Conservation (phyloP, 2,329 filamentous ascomycete species). For the Cercospora berteroae region DNA sequence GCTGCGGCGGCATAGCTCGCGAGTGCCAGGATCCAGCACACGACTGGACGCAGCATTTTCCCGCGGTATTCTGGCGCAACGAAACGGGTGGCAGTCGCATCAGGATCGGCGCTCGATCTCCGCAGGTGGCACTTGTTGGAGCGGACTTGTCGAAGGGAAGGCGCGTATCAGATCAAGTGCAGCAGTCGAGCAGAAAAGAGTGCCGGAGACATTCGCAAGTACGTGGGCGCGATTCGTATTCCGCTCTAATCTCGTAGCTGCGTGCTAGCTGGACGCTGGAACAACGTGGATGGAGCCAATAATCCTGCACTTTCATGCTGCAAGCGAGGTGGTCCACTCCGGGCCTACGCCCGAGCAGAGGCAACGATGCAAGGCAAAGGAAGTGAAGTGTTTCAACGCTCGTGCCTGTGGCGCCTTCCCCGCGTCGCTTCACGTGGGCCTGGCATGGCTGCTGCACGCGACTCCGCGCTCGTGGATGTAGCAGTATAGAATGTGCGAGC, state of each 20-base stretch:
- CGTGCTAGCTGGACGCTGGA: not conserved
- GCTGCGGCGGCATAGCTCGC: not conserved
- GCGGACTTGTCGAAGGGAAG: not conserved
- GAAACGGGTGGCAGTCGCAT: not conserved
- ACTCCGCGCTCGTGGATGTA: not conserved
- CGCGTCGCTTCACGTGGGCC: not conserved
- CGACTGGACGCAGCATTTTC: not conserved
- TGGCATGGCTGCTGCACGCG: not conserved
- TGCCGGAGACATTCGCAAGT: not conserved
- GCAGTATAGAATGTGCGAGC: not conserved
- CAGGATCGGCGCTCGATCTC: not conserved
- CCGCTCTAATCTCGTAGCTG: not conserved
- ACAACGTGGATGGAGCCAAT: not conserved
- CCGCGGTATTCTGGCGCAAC: not conserved
- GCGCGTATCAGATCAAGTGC: not conserved
- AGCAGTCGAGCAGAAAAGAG: not conserved
- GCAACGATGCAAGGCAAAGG: not conserved
- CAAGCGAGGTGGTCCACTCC: conserved; percentile 1
- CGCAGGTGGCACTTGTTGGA: too few species aligned
- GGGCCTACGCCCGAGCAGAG: not conserved
- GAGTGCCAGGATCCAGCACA: not conserved
- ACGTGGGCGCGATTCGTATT: not conserved
- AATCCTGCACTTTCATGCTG: not conserved
- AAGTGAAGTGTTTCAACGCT: not conserved
- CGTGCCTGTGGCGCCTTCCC: not conserved